A percentile compares a stretch with the other conserved stretches of the same genome.
These are phyloP conservation scores for Nicotiana obtusifolia DNA, from an alignment of 257 asterid species.

Conservation along the genomic window DNA sequence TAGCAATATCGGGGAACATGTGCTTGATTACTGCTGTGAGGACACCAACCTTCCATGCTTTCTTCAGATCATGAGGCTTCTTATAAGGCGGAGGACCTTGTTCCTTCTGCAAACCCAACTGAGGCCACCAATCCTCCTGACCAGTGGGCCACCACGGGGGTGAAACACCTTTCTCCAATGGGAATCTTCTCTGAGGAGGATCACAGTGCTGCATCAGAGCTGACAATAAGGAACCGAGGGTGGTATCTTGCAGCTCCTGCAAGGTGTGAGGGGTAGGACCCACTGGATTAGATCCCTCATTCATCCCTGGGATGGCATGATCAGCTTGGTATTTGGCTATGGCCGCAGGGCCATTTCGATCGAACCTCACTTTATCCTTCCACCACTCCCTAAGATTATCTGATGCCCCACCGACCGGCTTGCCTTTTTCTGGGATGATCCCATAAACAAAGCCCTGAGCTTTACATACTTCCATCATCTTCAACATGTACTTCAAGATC, in stretches of 20 bases:
- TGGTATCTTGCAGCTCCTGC: conserved; percentile 88
- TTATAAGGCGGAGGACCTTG: conserved; percentile 78
- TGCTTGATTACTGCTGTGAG: conserved; percentile 84
- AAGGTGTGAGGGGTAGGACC: conserved; percentile 78
- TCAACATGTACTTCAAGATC: conserved; percentile 82
- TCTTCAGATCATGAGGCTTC: conserved; percentile 86
- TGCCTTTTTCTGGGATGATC: conserved; percentile 88
- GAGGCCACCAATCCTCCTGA: conserved; percentile 86
- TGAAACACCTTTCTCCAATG: conserved; percentile 70
- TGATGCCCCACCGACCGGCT: conserved; percentile 86
- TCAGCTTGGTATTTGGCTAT: conserved; percentile 59
- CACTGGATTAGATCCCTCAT: conserved; percentile 27
- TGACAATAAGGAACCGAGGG: conserved; percentile 73
- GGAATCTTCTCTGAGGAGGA: conserved; percentile 90
- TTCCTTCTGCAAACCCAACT: conserved; percentile 59
- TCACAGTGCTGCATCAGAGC: conserved; percentile 91
- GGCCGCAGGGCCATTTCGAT: conserved; percentile 84
- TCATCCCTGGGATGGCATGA: conserved; percentile 36
- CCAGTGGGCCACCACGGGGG: conserved; percentile 98
- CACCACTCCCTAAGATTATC: conserved; percentile 92
- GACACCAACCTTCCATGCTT: conserved; percentile 85
- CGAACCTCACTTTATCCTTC: conserved; percentile 85
- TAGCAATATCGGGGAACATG: conserved; percentile 74
- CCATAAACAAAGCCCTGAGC: conserved; percentile 96
- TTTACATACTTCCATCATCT: conserved; percentile 93